phyloP scores from a whole-genome alignment of 2,329 filamentous ascomycete species.

The Pseudovirgaria hyperparasitica region DNA sequence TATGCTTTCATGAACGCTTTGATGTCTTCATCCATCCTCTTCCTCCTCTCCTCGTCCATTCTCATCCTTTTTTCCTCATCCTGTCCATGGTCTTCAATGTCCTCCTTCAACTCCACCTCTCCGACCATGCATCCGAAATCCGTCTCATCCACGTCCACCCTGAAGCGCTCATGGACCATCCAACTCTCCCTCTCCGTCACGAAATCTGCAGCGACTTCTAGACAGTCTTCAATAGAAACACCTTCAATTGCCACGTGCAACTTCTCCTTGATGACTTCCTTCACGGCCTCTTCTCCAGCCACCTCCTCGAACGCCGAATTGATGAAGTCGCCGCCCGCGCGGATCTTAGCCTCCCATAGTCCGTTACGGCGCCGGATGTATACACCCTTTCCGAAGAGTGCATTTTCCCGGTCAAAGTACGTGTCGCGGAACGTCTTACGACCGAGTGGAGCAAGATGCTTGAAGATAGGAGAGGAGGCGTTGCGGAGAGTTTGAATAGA shows the following conservation, averaged over 20 bases:
- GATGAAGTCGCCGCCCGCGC: slow-evolving; percentile 9
- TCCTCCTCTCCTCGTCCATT: background rate
- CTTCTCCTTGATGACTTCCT: slow-evolving; percentile 4
- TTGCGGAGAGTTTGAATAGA: too few relatives aligned
- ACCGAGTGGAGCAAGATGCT: too few relatives aligned
- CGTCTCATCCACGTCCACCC: slow-evolving; percentile 16
- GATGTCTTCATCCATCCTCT: slow-evolving; percentile 4
- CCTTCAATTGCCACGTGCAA: too few relatives aligned
- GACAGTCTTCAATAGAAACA: too few relatives aligned
- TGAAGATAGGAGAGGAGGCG: too few relatives aligned
- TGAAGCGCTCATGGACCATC: slow-evolving; percentile 15
- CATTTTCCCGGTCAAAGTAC: slow-evolving; percentile 14
- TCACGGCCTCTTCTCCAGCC: slow-evolving; percentile 7
- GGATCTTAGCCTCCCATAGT: slow-evolving; percentile 15
- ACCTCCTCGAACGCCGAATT: slow-evolving; percentile 16
- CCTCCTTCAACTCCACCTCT: slow-evolving; percentile 19
- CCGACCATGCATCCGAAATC: slow-evolving; percentile 20
- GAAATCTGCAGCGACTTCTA: slow-evolving; percentile 9
- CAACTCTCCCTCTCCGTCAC: slow-evolving; percentile 14
- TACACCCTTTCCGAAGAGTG: slow-evolving; percentile 11
- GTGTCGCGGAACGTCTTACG: slow-evolving; percentile 10
- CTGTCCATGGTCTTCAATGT: slow-evolving; percentile 7
- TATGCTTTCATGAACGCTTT: slow-evolving; percentile 12
- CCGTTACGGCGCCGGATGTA: slow-evolving; percentile 14
- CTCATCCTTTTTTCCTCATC: slow-evolving; percentile 5